phyloP scores from a whole-genome alignment of 1,284 basidiomycete genomes.

The Anthracocystis setariae region DNA sequence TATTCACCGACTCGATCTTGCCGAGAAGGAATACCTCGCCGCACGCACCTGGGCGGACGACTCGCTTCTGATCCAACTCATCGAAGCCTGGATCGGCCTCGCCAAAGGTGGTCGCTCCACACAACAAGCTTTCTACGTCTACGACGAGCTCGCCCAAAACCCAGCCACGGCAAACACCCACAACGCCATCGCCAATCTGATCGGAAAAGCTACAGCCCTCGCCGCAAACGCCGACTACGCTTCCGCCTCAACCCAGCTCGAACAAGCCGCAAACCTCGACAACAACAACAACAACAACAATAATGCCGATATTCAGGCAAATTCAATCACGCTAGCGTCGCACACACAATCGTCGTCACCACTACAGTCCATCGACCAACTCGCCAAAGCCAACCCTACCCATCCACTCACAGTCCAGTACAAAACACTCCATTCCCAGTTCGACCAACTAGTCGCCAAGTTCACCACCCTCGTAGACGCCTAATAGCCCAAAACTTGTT shows the following conservation, averaged over 20 bases:
- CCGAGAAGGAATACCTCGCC: constrained; percentile 61
- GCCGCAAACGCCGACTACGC: constrained; percentile 49
- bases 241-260: constrained; percentile 43
- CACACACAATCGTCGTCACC: constrained; percentile 7
- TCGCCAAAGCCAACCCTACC: constrained; percentile 19
- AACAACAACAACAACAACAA: constrained; percentile 19
- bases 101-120: constrained; percentile 59
- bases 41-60: constrained; percentile 65
- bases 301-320: constrained; percentile 49
- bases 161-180: constrained; percentile 36
- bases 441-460: constrained; percentile 23
- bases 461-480: no score
- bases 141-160: constrained; percentile 66
- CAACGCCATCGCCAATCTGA: constrained; percentile 46
- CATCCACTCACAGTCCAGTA: constrained; percentile 37
- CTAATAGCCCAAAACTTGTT: no score
- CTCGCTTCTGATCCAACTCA: constrained; percentile 63
- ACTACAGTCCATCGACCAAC: constrained; percentile 12
- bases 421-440: constrained; percentile 14
- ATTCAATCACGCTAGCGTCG: constrained; percentile 37
- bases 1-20: constrained; percentile 62
- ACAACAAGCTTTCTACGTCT: constrained; percentile 67
- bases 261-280: constrained; percentile 48
- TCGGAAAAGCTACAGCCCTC: constrained; percentile 61
- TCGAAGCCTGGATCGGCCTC: constrained; percentile 66